Conservation (phyloP, 495 filamentous ascomycete genomes). For the Echria macrotheca region DNA sequence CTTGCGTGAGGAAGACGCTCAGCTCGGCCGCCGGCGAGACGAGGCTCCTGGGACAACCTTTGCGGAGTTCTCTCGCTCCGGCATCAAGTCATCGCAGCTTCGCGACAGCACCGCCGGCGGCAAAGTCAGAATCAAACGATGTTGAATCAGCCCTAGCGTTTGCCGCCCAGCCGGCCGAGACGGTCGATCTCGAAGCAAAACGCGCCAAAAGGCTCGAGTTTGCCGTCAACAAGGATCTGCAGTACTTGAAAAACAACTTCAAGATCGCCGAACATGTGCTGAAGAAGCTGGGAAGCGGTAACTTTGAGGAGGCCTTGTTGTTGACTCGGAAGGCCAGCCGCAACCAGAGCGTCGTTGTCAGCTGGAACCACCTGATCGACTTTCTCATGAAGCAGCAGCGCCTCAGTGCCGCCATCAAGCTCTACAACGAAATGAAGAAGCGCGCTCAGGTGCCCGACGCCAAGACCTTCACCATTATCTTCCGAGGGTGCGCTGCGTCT, state of each 20-base stretch:
- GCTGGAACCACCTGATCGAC: constrained; percentile 83
- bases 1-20: constrained; percentile 28
- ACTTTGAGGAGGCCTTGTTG: constrained; percentile 56
- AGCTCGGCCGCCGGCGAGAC: constrained; percentile 5
- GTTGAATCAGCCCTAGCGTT: not conserved
- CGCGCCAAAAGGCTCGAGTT: constrained; percentile 20
- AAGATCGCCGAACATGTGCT: constrained; percentile 59
- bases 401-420: constrained; percentile 59
- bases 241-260: constrained; percentile 60
- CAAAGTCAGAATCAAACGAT: not conserved
- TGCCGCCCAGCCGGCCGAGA: constrained; percentile 3
- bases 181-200: not conserved
- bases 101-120: not conserved
- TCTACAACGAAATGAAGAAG: constrained; percentile 99
- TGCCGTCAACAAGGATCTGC: constrained; percentile 49
- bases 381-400: constrained; percentile 56
- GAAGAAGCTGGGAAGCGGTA: constrained; percentile 45
- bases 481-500: constrained; percentile 64
- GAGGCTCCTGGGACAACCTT: constrained; percentile 3
- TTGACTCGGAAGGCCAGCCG: constrained; percentile 64
- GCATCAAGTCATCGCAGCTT: not conserved
- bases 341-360: constrained; percentile 55
- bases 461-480: constrained; percentile 74
- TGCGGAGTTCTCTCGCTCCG: not conserved
- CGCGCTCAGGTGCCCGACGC: constrained; percentile 66